These are phyloP conservation scores for Bruguiera hainesii DNA, from an alignment of 441 rosid genomes.

Conservation along the genomic window DNA sequence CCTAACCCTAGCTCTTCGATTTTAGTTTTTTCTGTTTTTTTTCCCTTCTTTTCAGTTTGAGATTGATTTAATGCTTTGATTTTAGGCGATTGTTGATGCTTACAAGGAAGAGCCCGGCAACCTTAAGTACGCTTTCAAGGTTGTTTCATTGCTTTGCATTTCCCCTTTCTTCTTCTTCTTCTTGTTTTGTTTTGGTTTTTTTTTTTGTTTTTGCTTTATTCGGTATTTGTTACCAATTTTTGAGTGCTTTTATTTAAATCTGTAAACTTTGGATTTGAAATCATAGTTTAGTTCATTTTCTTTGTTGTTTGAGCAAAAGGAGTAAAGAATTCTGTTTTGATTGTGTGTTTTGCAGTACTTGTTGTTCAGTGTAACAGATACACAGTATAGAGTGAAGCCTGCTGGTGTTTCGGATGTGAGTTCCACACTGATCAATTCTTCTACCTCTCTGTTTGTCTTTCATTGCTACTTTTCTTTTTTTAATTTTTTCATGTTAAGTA, in stretches of 20 bases:
- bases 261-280: not conserved
- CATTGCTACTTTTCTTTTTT: not conserved
- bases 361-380: conserved; percentile 89
- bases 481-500: not conserved
- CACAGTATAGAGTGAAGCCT: conserved; percentile 75
- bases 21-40: not conserved
- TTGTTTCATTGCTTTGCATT: conserved; percentile 17
- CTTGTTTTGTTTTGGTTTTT: too few species aligned
- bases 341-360: conserved; percentile 57
- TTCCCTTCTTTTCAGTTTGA: not conserved
- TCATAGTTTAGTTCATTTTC: not conserved
- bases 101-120: conserved; percentile 74
- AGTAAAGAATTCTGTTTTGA: too few species aligned
- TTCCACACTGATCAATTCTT: conserved; percentile 17
- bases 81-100: conserved; percentile 68
- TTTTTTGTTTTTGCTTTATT: not conserved
- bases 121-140: conserved; percentile 74
- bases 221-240: too few species aligned
- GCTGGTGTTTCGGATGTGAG: conserved; percentile 95
- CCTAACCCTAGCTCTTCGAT: conserved; percentile 6
- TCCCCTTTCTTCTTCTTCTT: not conserved
- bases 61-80: not conserved
- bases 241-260: too few species aligned
- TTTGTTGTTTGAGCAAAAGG: not conserved
- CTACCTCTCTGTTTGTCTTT: conserved; percentile 1